A percentile compares a stretch with the other conserved stretches of the same genome.
phyloP scores from a whole-genome alignment of 23 red algal species.

The Gracilaria caudata region DNA sequence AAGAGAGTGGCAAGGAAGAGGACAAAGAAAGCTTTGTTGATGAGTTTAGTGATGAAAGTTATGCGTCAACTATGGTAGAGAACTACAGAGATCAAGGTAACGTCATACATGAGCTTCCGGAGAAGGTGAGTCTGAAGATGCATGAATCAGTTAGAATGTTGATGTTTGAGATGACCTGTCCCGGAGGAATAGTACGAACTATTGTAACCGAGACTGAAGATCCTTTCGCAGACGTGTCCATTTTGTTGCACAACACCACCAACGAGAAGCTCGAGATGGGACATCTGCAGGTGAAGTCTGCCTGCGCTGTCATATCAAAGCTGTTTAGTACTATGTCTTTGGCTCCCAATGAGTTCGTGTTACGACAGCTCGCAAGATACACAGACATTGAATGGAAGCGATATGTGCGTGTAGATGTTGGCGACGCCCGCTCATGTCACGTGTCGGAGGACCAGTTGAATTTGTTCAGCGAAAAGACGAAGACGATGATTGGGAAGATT shows the following conservation, averaged over 20 bases:
- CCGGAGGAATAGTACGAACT: neutral
- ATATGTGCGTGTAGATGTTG: neutral
- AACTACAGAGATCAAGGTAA: neutral
- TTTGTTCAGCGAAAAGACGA: neutral
- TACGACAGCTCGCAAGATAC: neutral
- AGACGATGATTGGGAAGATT: neutral
- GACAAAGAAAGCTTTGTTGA: neutral
- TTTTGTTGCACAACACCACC: too few species aligned
- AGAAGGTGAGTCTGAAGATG: neutral
- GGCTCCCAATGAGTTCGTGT: neutral
- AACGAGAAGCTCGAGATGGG: neutral
- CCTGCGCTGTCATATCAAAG: neutral
- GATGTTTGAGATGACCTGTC: neutral
- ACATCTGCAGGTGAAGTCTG: neutral
- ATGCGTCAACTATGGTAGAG: neutral
- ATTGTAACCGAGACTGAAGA: neutral
- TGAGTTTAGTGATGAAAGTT: neutral
- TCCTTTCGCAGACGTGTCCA: neutral
- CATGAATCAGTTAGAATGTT: neutral
- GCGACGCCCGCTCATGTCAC: neutral
- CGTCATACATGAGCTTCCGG: neutral
- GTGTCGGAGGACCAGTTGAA: neutral
- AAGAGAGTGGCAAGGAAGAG: neutral
- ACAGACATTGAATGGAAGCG: neutral
- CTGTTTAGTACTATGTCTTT: neutral